Evolutionary conservation across 176 grass and related monocot genomes (phyloP).

Genomic region (Oryza punctata): DNA sequence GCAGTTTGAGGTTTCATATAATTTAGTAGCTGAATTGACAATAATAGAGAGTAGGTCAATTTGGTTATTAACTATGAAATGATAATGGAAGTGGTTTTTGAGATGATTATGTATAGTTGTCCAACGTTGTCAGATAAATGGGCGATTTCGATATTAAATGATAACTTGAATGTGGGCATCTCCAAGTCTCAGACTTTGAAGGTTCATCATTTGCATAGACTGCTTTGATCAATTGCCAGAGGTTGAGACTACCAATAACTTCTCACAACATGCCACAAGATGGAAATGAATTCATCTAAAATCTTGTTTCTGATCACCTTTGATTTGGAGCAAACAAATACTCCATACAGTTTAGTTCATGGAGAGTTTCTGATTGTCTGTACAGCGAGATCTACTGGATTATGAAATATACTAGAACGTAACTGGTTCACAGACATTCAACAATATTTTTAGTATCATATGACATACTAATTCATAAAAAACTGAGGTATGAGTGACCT

Average conservation of each 20-base stretch:
- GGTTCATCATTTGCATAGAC: constrained; percentile 1
- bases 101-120: background rate
- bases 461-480: constrained; percentile 15
- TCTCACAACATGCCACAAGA: background rate
- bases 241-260: background rate
- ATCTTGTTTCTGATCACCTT: constrained; percentile 17
- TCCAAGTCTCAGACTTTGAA: background rate
- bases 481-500: background rate
- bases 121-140: background rate
- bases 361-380: background rate
- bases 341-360: constrained; percentile 33
- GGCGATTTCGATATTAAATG: background rate
- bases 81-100: constrained; percentile 2
- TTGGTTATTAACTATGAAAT: constrained; percentile 5
- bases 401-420: constrained; percentile 15
- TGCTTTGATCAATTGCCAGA: constrained; percentile 6
- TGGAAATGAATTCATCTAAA: constrained; percentile 14
- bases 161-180: background rate
- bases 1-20: background rate
- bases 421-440: background rate
- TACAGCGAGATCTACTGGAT: background rate
- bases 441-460: background rate
- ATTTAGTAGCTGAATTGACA: background rate
- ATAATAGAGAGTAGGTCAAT: background rate
- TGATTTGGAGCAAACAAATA: constrained; percentile 19